Conservation (phyloP, 768 basidiomycete genomes). For the Chalciporus sphaerocephalus region DNA sequence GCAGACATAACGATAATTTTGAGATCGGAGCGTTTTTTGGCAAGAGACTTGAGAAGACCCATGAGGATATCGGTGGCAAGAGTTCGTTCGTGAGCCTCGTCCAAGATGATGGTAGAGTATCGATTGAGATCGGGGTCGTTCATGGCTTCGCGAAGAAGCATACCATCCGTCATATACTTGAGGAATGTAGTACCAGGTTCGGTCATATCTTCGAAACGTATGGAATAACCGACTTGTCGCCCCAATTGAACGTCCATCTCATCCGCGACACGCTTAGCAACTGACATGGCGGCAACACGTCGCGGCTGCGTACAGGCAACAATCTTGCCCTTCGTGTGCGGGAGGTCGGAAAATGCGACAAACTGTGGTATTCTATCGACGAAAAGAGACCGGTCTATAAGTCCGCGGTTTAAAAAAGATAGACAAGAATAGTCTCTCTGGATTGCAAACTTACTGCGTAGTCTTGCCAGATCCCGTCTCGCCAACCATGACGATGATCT, state of each 20-base stretch:
- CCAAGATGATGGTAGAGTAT: constrained; percentile 97
- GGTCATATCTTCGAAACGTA: constrained; percentile 87
- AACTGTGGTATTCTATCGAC: constrained; percentile 87
- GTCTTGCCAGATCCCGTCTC: constrained; percentile 97
- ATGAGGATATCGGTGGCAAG: constrained; percentile 97
- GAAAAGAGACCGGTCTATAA: constrained; percentile 30
- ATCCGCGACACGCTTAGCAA: constrained; percentile 96
- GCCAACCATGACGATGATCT: constrained; percentile 87
- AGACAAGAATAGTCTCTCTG: constrained; percentile 18
- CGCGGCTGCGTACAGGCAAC: constrained; percentile 97
- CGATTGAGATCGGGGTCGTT: constrained; percentile 84
- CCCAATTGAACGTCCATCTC: constrained; percentile 98
- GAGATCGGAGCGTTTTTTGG: constrained; percentile 76
- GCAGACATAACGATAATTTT: constrained; percentile 99
- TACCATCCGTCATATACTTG: constrained; percentile 99
- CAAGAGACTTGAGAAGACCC: constrained; percentile 87
- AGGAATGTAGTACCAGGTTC: constrained; percentile 91
- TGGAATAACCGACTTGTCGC: constrained; percentile 94
- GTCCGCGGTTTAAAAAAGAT: constrained; percentile 17
- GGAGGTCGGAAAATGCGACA: constrained; percentile 88
- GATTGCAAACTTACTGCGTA: constrained; percentile 67
- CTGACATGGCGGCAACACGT: constrained; percentile 96
- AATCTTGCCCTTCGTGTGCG: constrained; percentile 83
- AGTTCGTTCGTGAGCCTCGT: constrained; percentile 98
- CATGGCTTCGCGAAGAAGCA: constrained; percentile 98